Conservation (phyloP, 768 basidiomycete species). For the Sarcomyxa edulis region DNA sequence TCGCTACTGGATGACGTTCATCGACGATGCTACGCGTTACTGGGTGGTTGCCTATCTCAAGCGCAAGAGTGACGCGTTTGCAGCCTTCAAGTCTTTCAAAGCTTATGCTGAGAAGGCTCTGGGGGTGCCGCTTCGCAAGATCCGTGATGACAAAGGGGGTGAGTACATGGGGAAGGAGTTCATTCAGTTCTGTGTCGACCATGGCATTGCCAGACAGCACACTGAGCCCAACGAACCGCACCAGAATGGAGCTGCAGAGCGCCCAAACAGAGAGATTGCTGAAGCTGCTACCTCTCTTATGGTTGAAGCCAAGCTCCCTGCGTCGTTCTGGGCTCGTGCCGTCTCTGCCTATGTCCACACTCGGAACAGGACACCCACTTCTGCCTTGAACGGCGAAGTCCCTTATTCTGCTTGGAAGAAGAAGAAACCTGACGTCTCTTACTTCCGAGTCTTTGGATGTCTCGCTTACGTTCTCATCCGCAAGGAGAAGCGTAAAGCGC, state of each 20-base stretch:
- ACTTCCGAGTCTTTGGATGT: slow-evolving; percentile 32
- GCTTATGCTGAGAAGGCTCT: slow-evolving; percentile 23
- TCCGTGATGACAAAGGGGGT: slow-evolving; percentile 29
- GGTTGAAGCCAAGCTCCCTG: slow-evolving; percentile 12
- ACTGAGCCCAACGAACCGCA: slow-evolving; percentile 23
- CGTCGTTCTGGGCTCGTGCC: slow-evolving; percentile 16
- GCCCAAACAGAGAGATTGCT: slow-evolving; percentile 27
- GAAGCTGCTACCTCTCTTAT: slow-evolving; percentile 27
- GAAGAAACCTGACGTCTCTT: slow-evolving; percentile 15
- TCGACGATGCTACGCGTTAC: slow-evolving; percentile 10
- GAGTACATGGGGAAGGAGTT: slow-evolving; percentile 24
- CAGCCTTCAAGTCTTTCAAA: slow-evolving; percentile 25
- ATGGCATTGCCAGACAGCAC: slow-evolving; percentile 19
- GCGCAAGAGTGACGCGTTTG: slow-evolving; percentile 18
- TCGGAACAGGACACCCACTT: slow-evolving; percentile 11
- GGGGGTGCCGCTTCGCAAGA: slow-evolving; percentile 15
- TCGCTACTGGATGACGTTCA: slow-evolving; percentile 13
- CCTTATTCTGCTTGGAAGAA: slow-evolving; percentile 13
- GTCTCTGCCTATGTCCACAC: slow-evolving; percentile 16
- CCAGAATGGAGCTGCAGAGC: slow-evolving; percentile 40
- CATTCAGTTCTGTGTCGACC: slow-evolving; percentile 13
- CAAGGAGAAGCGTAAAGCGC: slow-evolving; percentile 23
- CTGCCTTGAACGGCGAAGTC: slow-evolving; percentile 9
- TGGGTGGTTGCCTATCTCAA: slow-evolving; percentile 9
- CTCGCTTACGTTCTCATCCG: slow-evolving; percentile 30